Evolutionary conservation across 2,329 filamentous ascomycete species (phyloP).

Genomic region (Juglanconis oblonga): DNA sequence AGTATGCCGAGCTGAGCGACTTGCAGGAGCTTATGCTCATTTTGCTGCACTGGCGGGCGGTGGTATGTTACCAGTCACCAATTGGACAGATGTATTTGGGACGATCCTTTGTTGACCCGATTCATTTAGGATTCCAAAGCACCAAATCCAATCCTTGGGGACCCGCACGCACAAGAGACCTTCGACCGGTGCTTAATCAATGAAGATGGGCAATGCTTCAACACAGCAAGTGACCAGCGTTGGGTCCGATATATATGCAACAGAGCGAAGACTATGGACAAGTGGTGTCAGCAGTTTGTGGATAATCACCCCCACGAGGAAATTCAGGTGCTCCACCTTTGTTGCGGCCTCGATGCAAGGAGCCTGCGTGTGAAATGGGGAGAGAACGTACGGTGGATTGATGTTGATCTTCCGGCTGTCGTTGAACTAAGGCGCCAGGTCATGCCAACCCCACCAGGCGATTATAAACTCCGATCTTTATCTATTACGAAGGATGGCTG

Average conservation of each 20-base stretch:
- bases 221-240: background rate
- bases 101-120: background rate
- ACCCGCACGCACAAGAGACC: constrained; percentile 3
- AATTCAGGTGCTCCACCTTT: constrained; percentile 16
- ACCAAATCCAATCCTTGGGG: constrained; percentile 11
- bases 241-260: constrained; percentile 9
- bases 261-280: constrained; percentile 6
- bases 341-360: constrained; percentile 15
- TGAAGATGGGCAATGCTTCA: background rate
- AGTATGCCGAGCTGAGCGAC: no score
- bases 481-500: constrained; percentile 5
- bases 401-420: constrained; percentile 13
- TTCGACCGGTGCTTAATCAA: constrained; percentile 9
- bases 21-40: no score
- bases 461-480: constrained; percentile 11
- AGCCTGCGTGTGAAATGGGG: constrained; percentile 1
- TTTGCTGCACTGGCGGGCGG: no score
- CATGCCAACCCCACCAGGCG: background rate
- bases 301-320: background rate
- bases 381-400: constrained; percentile 14
- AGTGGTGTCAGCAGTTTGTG: constrained; percentile 10
- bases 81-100: no score
- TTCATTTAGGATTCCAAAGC: constrained; percentile 1
- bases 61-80: no score
- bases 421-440: constrained; percentile 11